Conservation (phyloP, 2,329 filamentous ascomycete species). For the Fusarium floridanum region DNA sequence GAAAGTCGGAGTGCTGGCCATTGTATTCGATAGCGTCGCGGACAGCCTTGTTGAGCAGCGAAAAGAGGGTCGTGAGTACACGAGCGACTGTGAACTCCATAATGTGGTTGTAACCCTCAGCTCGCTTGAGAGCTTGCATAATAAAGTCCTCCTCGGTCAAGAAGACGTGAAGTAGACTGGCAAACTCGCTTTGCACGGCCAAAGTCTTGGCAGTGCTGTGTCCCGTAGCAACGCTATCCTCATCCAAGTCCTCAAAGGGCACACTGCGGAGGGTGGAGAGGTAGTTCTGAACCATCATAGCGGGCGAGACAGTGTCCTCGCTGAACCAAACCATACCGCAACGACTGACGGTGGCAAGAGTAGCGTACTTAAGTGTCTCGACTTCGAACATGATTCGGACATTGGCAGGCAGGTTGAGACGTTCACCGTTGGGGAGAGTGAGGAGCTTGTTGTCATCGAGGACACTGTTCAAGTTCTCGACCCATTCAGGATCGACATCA, state of each 20-base stretch:
- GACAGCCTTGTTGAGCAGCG: conserved; percentile 92
- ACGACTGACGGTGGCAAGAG: conserved; percentile 97
- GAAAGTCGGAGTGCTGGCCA: conserved; percentile 92
- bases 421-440: conserved; percentile 96
- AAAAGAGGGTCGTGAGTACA: conserved; percentile 93
- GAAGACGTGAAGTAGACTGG: conserved; percentile 81
- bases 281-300: conserved; percentile 94
- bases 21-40: conserved; percentile 97
- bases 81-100: conserved; percentile 98
- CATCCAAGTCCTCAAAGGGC: conserved; percentile 94
- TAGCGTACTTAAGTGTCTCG: conserved; percentile 96
- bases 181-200: conserved; percentile 81
- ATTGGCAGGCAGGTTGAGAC: conserved; percentile 92
- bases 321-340: conserved; percentile 99
- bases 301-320: conserved; percentile 92
- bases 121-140: conserved; percentile 79
- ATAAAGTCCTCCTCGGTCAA: conserved; percentile 86
- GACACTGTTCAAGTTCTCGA: conserved; percentile 99
- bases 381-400: conserved; percentile 99
- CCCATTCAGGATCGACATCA: conserved; percentile 99
- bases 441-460: conserved; percentile 99
- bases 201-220: conserved; percentile 84
- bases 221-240: conserved; percentile 84
- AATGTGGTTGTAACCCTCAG: conserved; percentile 88
- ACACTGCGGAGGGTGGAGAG: conserved; percentile 84